Percentiles rank a stretch among this genome's conserved stretches.
phyloP scores from a whole-genome alignment of 345 rosid species.

The Gossypium longicalyx region DNA sequence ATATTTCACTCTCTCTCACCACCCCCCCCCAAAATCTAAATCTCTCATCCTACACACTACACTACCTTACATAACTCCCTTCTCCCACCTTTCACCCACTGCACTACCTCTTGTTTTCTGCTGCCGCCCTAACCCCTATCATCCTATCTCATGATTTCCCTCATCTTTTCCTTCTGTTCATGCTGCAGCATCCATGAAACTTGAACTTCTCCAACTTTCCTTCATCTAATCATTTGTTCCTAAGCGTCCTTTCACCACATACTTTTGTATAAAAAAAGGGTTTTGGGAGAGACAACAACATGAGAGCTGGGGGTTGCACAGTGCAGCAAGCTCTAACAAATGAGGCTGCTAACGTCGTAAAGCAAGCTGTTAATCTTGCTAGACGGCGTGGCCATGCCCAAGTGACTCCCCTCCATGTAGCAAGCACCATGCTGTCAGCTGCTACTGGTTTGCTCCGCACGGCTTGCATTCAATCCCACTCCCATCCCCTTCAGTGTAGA shows the following conservation, averaged over 20 bases:
- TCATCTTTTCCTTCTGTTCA: constrained; percentile 12
- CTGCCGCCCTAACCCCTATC: background rate
- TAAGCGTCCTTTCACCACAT: constrained; percentile 4
- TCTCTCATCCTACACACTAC: background rate
- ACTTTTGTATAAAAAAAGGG: background rate
- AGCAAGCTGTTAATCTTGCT: constrained; percentile 76
- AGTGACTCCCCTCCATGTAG: constrained; percentile 96
- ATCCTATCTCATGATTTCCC: constrained; percentile 5
- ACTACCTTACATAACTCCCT: too few species aligned
- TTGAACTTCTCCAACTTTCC: constrained; percentile 17
- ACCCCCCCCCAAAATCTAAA: constrained; percentile 25
- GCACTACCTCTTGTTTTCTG: background rate
- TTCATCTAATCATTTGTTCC: constrained; percentile 17
- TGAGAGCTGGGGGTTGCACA: constrained; percentile 91
- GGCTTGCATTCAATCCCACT: constrained; percentile 89
- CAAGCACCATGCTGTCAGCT: constrained; percentile 80
- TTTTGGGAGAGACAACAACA: constrained; percentile 21
- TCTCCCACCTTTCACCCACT: background rate
- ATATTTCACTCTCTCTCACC: constrained; percentile 26
- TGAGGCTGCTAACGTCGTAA: constrained; percentile 70
- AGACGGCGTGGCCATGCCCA: constrained; percentile 89
- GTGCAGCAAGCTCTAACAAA: constrained; percentile 75
- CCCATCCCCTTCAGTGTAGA: constrained; percentile 93
- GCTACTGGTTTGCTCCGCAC: constrained; percentile 69
- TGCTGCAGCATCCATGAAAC: constrained; percentile 19